Base-by-base conservation (phyloP, 1,284 basidiomycete genomes). In the Sporisorium sorghi region DNA sequence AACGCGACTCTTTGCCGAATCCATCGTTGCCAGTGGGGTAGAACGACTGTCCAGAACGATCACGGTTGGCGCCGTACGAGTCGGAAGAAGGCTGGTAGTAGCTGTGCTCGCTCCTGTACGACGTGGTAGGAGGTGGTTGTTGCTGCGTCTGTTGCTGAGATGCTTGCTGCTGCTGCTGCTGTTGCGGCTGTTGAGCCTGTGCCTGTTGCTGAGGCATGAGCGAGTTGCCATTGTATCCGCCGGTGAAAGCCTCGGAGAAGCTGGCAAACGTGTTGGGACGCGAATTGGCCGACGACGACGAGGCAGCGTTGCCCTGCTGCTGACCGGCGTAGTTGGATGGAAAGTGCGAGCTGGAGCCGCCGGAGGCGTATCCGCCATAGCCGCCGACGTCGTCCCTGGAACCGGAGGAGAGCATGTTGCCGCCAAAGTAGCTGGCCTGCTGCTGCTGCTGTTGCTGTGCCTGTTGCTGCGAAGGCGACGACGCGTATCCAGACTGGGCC, bases 21-120 rank as follows among this genome's bases (percentile, higher is more conserved):
- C 61, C 37, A 24, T 64, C 68, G 43, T 37, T 57, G 33, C 47
- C 55, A 8, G 40, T 48, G 7, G 61, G 54, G 19, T 71, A 71
- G 43, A 65, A 49, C 17, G 68, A 56, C 32, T 71, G 68, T 5
- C 23, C 58, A 0, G 61, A 64, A 23, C 68, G 68, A 43, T 71
- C 68, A 15, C 68, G 61, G 9, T 33, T 49, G 23, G 61, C 54
- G 44, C 53, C 68, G 24, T 64, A 71, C 39, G 67, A 69, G 21
- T 71, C 68, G 19, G 67, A 70, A 12, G 67, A 70, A 5, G 67
- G 67, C 60, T 63, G 60, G 26, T 70, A 70, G 53, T 70, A 70
- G 52, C 56, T 63, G 52, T 70, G 67, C 37, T 70, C 67, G 67
- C 67, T 59, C 10, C 56, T 19, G 21, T 70, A 70, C 47, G 67